A percentile compares a stretch with the other conserved stretches of the same genome.
Conservation (phyloP, 1,284 basidiomycete genomes). For the Ustilago tritici region DNA sequence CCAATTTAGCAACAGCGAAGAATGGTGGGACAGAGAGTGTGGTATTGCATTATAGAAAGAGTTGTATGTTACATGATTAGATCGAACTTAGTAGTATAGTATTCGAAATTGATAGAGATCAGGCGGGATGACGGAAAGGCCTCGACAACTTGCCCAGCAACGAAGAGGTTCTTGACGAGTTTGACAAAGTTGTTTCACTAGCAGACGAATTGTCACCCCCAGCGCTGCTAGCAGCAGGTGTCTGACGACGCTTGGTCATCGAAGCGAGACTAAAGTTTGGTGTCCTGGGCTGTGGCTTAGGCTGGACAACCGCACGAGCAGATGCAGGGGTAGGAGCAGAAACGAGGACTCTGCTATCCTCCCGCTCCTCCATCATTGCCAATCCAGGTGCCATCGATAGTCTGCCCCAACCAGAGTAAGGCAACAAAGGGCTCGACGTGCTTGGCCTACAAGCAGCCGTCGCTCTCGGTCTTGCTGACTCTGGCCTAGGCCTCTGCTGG, state of each 20-base stretch:
- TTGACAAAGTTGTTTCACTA: not conserved
- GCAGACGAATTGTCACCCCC: not conserved
- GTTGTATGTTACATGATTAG: not conserved
- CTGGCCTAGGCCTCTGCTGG: conserved; percentile 12
- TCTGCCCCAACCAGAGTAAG: not conserved
- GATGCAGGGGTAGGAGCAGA: not conserved
- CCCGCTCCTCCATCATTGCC: conserved; percentile 1
- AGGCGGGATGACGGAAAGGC: conserved; percentile 2
- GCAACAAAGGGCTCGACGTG: not conserved
- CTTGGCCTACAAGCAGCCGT: not conserved
- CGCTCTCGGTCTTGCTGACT: not conserved
- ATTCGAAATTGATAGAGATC: not conserved
- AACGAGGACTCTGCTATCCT: not conserved
- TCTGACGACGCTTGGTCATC: conserved; percentile 2
- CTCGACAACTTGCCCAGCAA: not conserved
- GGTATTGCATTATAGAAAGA: conserved; percentile 9
- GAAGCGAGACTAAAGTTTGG: not conserved
- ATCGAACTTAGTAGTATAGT: not conserved
- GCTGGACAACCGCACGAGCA: not conserved
- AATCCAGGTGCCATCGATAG: not conserved
- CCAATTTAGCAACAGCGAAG: not conserved
- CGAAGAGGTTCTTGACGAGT: not conserved
- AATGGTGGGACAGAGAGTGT: not conserved
- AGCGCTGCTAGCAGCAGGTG: not conserved
- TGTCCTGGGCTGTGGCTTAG: not conserved